phyloP scores from a whole-genome alignment of 2,329 filamentous ascomycete species.

The Pseudogymnoascus sp. region DNA sequence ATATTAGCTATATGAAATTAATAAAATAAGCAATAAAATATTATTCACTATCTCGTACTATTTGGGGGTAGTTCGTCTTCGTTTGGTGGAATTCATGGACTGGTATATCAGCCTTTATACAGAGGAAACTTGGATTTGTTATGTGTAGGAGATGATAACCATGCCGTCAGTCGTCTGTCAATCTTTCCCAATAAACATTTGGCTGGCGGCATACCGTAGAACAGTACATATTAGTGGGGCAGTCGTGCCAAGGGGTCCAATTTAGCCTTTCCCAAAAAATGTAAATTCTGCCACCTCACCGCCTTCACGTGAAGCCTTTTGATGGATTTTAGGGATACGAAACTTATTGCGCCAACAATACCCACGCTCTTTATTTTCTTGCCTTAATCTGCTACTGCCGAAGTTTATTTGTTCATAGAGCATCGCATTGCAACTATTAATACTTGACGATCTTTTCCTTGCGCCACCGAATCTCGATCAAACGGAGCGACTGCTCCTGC shows the following conservation, averaged over 20 bases:
- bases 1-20: neutral
- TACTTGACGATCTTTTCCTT: neutral
- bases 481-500: constrained; percentile 1
- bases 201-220: neutral
- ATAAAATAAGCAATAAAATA: neutral
- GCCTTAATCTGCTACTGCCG: neutral
- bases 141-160: too few relatives aligned
- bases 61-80: too few relatives aligned
- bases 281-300: constrained; percentile 1
- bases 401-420: neutral
- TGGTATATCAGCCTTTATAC: too few relatives aligned
- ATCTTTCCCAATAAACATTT: neutral
- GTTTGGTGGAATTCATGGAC: too few relatives aligned
- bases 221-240: neutral
- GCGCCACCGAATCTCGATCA: constrained; percentile 4
- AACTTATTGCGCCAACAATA: constrained; percentile 6
- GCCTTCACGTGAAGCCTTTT: constrained; percentile 4
- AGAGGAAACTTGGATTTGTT: too few relatives aligned
- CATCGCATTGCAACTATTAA: neutral
- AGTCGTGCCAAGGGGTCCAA: neutral
- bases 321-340: neutral
- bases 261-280: neutral
- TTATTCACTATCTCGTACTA: neutral
- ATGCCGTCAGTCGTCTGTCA: too few relatives aligned
- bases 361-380: neutral